Conservation (phyloP, 2,329 filamentous ascomycete genomes). For the Colletotrichum camelliae region DNA sequence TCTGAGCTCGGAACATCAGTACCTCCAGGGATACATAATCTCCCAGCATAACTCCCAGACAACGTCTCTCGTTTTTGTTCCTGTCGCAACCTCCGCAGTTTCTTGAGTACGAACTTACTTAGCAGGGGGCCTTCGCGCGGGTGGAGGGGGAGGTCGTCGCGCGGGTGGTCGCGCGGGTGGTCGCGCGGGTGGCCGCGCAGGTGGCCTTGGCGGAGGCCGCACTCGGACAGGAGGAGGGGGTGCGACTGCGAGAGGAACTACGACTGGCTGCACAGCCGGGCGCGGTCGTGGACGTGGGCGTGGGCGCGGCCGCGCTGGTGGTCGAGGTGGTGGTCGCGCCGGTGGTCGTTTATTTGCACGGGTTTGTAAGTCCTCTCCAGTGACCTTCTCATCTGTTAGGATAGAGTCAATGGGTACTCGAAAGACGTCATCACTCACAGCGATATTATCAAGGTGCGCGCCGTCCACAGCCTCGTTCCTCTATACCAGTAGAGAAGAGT, state of each 20-base stretch:
- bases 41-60: neutral
- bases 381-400: neutral
- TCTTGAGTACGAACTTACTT: neutral
- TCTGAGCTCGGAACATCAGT: neutral
- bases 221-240: neutral
- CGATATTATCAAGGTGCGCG: neutral
- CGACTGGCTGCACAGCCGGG: neutral
- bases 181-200: neutral
- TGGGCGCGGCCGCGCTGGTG: too few species aligned
- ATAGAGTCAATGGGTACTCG: rapidly evolving
- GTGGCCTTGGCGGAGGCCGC: neutral
- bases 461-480: neutral
- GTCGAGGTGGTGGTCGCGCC: too few species aligned
- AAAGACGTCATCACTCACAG: neutral
- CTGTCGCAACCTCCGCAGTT: neutral
- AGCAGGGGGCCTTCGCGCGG: neutral
- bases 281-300: too few species aligned
- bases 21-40: neutral
- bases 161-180: neutral
- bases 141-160: neutral
- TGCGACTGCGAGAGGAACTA: neutral
- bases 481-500: neutral
- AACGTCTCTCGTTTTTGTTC: too few species aligned
- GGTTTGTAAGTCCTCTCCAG: neutral
- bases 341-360: neutral